These are phyloP conservation scores for Talaromyces funiculosus DNA, from an alignment of 2,329 filamentous ascomycete genomes.

Conservation along the genomic window DNA sequence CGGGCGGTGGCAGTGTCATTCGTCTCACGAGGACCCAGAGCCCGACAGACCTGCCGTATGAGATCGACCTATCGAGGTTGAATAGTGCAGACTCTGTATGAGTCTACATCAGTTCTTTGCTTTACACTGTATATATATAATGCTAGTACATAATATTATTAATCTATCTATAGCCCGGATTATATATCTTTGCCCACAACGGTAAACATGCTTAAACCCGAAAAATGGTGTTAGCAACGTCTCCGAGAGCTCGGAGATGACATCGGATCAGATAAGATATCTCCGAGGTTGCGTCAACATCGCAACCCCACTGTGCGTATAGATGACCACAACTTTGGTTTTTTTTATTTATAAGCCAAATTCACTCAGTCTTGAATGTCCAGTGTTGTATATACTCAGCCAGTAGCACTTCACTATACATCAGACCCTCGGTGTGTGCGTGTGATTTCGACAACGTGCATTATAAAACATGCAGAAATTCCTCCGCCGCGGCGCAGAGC, in stretches of 20 bases:
- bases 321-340: neutral
- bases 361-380: neutral
- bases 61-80: slow-evolving; percentile 21
- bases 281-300: slow-evolving; percentile 4
- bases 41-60: slow-evolving; percentile 31
- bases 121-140: neutral
- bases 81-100: neutral
- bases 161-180: neutral
- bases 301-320: neutral
- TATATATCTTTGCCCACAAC: neutral
- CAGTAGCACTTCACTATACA: neutral
- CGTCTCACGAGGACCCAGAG: slow-evolving; percentile 27
- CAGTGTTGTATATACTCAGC: neutral
- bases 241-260: slow-evolving; percentile 1
- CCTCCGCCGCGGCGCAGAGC: slow-evolving; percentile 29
- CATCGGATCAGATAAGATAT: slow-evolving; percentile 7
- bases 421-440: neutral
- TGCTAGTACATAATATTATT: neutral
- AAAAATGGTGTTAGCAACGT: neutral
- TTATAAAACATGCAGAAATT: slow-evolving; percentile 29
- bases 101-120: neutral
- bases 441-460: no score
- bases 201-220: neutral
- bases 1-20: slow-evolving; percentile 35
- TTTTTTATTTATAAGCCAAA: neutral